Evolutionary conservation across 1,139 yeast species (phyloP), one percentile per base, ranked within the genome.

Genomic region (Geotrichum restrictum): DNA sequence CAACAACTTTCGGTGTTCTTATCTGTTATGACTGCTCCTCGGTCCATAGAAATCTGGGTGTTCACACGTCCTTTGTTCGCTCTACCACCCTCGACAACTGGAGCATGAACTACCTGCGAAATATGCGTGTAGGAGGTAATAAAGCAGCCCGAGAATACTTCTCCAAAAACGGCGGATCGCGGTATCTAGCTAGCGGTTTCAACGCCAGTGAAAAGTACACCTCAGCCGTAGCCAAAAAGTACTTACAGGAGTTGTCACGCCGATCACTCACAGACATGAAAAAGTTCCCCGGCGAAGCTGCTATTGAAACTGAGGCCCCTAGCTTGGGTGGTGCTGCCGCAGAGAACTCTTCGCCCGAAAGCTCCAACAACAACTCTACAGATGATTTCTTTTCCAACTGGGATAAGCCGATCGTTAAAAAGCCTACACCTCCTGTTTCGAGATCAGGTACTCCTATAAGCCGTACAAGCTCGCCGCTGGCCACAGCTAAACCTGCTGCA

Each of bases 21-120:
- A 89, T 93, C 66, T 94, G 99, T 72, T 79, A 93, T 57, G 98
- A 93, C 70, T 93, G 98, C 76, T 96, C 98, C 39, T 97, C 98
- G 50, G 77, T 88, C 57, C 99, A 93, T 69, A 69, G 99, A 69
- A 95, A 96, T 32, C 75, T 93, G 52, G 99, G 99, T 38, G 98
- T 93, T 47, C 98, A 94, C 70, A 83, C 93, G 56, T 89, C 98
- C 44, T 94, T 94, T 73, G 98, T 93, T 49, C 80, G 98, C 66
- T 87, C 96, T 31, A 89, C 93, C 61, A 88, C 96, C 32, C 91
- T 94, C 95, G 99, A 93, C 69, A 96, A 89, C 71, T 94, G 94
- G 76, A 89, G 89, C 69, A 85, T 89, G 14, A 96, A 88, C 53
- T 98, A 93, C 69, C 78, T 89, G 55, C 74, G 82, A 58, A 76